phyloP scores from a whole-genome alignment of 345 rosid genomes.

The Heritiera fomes region DNA sequence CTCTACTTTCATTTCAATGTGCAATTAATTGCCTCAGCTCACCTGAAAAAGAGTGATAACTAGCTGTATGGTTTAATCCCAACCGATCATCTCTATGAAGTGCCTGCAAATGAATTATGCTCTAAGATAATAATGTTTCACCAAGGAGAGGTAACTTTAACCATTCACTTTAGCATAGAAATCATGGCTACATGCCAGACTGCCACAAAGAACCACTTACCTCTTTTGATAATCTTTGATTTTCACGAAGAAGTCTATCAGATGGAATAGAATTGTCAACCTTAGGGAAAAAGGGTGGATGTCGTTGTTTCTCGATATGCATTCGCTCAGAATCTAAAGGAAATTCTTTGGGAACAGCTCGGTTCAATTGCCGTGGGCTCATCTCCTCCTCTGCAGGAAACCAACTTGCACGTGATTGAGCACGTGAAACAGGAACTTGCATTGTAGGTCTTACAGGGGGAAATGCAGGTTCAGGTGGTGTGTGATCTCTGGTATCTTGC shows the following conservation, averaged over 20 bases:
- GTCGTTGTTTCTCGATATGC: slow-evolving; percentile 68
- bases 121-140: slow-evolving; percentile 1
- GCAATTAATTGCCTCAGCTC: slow-evolving; percentile 26
- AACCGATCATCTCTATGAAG: slow-evolving; percentile 59
- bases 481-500: slow-evolving; percentile 79
- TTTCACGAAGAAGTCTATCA: slow-evolving; percentile 75
- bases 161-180: neutral
- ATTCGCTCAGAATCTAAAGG: slow-evolving; percentile 63
- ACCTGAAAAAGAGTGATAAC: slow-evolving; percentile 71
- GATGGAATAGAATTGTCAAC: slow-evolving; percentile 62
- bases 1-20: neutral
- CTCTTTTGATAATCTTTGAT: slow-evolving; percentile 79
- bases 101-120: slow-evolving; percentile 49
- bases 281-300: slow-evolving; percentile 61
- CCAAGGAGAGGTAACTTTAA: slow-evolving; percentile 7
- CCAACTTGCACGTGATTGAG: slow-evolving; percentile 72
- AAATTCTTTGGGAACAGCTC: slow-evolving; percentile 62
- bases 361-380: slow-evolving; percentile 66
- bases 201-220: slow-evolving; percentile 37
- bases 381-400: slow-evolving; percentile 82
- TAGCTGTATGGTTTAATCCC: slow-evolving; percentile 50
- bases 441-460: slow-evolving; percentile 60
- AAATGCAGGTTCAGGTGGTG: slow-evolving; percentile 64
- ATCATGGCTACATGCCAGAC: neutral
- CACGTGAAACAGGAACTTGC: slow-evolving; percentile 65